phyloP scores from a whole-genome alignment of 331 rosid genomes.

The Phaseolus coccineus region DNA sequence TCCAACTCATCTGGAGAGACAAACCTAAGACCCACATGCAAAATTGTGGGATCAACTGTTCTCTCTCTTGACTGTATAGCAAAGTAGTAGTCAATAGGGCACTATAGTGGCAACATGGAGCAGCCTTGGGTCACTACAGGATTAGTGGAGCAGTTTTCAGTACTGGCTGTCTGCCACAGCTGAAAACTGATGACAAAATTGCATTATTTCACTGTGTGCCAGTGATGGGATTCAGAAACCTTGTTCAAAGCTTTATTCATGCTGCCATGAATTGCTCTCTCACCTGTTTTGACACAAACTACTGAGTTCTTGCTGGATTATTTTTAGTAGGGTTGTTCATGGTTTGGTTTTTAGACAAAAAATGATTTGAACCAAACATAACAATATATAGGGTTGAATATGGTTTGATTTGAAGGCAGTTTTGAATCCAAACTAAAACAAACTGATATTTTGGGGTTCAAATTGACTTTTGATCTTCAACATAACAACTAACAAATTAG shows the following conservation, averaged over 20 bases:
- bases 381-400: neutral
- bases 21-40: conserved; percentile 13
- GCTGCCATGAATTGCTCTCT: neutral
- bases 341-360: neutral
- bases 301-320: neutral
- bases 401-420: neutral
- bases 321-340: neutral
- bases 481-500: neutral
- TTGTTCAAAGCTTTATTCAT: neutral
- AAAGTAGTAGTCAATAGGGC: neutral
- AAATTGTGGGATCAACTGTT: conserved; percentile 2
- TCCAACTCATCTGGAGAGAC: conserved; percentile 17
- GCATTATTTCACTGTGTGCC: neutral
- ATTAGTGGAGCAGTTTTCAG: neutral
- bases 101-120: neutral
- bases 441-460: neutral
- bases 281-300: neutral
- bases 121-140: neutral
- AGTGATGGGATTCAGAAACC: neutral
- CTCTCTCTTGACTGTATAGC: conserved; percentile 26
- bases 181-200: neutral
- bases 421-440: neutral
- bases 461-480: neutral
- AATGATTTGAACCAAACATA: neutral
- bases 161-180: neutral